These are phyloP conservation scores for Botrytis byssoidea DNA, from an alignment of 2,329 filamentous ascomycete species.

Conservation along the genomic window DNA sequence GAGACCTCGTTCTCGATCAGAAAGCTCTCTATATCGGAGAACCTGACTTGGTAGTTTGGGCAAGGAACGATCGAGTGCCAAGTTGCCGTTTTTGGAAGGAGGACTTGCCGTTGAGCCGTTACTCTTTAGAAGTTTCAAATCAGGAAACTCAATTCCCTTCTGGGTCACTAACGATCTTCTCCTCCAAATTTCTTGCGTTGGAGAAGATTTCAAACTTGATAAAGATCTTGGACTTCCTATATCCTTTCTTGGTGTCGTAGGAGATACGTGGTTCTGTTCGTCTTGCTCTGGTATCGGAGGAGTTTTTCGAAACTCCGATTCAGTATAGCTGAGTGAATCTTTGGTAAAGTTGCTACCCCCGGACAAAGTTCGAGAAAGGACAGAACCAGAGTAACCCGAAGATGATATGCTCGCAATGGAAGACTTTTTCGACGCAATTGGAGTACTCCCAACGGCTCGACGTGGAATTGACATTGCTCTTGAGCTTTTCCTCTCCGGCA, in stretches of 20 bases:
- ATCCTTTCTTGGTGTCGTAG: constrained; percentile 23
- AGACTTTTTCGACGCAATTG: constrained; percentile 21
- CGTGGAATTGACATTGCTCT: constrained; percentile 31
- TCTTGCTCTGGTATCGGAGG: constrained; percentile 33
- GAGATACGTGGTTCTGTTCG: constrained; percentile 22
- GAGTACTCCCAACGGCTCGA: constrained; percentile 31
- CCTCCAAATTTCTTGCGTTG: constrained; percentile 35
- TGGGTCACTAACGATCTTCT: constrained; percentile 35
- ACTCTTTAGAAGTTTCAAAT: constrained; percentile 36
- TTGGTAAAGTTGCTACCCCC: constrained; percentile 30
- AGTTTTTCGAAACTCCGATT: constrained; percentile 28
- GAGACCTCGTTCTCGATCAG: constrained; percentile 33
- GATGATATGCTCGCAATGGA: constrained; percentile 30
- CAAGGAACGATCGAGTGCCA: constrained; percentile 24
- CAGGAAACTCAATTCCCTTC: constrained; percentile 32
- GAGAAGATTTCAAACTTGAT: constrained; percentile 27
- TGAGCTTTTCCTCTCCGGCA: constrained; percentile 25
- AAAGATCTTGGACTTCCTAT: constrained; percentile 18
- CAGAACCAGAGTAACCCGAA: constrained; percentile 33
- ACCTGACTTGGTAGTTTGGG: constrained; percentile 26
- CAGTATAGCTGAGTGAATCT: constrained; percentile 33
- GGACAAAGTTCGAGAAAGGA: constrained; percentile 28
- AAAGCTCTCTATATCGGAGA: constrained; percentile 24
- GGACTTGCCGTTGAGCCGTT: constrained; percentile 38
- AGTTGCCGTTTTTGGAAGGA: constrained; percentile 29